phyloP scores from a whole-genome alignment of 2,329 filamentous ascomycete species.

The Neurospora crassa region DNA sequence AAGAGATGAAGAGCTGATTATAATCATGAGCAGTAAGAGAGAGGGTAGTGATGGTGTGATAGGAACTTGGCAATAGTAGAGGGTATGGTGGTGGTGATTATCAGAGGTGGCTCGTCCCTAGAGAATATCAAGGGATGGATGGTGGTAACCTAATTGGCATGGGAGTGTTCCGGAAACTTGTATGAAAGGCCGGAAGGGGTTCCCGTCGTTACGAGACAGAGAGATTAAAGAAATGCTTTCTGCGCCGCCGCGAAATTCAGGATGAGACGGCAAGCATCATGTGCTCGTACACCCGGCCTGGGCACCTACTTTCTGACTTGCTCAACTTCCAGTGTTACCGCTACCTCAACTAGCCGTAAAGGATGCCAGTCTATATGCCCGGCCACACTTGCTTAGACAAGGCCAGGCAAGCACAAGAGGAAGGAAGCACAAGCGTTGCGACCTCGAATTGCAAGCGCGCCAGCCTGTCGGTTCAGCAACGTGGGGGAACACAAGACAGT shows the following conservation, averaged over 20 bases:
- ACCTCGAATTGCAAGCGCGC: background rate
- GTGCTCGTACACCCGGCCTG: background rate
- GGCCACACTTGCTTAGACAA: background rate
- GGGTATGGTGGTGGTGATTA: background rate
- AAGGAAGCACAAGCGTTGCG: background rate
- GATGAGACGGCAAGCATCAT: background rate
- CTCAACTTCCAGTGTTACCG: background rate
- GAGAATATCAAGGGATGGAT: background rate
- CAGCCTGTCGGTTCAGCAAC: slow-evolving; percentile 8
- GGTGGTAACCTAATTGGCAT: background rate
- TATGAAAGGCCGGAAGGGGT: background rate
- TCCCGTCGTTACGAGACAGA: background rate
- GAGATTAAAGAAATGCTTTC: background rate
- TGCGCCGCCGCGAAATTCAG: background rate
- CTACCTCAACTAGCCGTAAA: background rate
- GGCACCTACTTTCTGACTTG: background rate
- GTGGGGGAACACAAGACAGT: slow-evolving; percentile 9
- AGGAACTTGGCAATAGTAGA: background rate
- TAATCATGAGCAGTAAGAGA: background rate
- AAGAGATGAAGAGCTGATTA: background rate
- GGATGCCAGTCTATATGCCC: background rate
- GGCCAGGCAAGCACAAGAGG: background rate
- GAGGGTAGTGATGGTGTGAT: background rate
- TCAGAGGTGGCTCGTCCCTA: background rate
- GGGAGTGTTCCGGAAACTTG: background rate